These are phyloP conservation scores for Candida yuanshanica DNA, from an alignment of 805 yeast species.

Conservation along the genomic window DNA sequence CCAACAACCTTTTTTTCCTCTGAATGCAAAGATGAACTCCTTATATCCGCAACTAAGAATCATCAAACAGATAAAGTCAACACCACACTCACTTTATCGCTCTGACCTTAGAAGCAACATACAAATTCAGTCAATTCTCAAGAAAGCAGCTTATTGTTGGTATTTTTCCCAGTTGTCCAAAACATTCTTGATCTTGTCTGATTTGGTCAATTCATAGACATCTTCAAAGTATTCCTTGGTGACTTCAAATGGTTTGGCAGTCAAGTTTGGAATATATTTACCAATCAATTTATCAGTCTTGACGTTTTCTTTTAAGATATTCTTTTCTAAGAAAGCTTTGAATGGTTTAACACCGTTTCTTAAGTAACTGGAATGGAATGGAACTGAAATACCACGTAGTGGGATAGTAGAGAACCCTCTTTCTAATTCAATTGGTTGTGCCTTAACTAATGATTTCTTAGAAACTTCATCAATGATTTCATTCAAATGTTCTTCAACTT, in stretches of 20 bases:
- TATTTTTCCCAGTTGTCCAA: conserved; percentile 94
- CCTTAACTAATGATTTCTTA: conserved; percentile 74
- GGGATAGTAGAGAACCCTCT: conserved; percentile 99
- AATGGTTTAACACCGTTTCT: conserved; percentile 98
- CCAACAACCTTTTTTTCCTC: not conserved
- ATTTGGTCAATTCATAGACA: conserved; percentile 85
- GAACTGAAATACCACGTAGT: conserved; percentile 97
- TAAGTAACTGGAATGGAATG: conserved; percentile 98
- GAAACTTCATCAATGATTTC: conserved; percentile 87
- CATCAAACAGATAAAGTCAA: conserved; percentile 7
- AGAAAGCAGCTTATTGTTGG: conserved; percentile 28
- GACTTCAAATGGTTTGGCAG: conserved; percentile 94
- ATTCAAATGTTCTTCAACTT: conserved; percentile 80
- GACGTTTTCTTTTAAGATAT: conserved; percentile 90
- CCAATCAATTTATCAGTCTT: conserved; percentile 90
- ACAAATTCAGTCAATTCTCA: not conserved
- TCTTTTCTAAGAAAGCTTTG: conserved; percentile 95
- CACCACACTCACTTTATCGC: conserved; percentile 21
- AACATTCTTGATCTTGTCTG: conserved; percentile 84
- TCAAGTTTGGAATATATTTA: conserved; percentile 97
- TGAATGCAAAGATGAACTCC: no score
- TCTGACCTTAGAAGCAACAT: not conserved
- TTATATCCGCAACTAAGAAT: no score
- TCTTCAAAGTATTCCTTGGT: conserved; percentile 97
- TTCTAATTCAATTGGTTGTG: conserved; percentile 94